phyloP scores from a whole-genome alignment of 345 rosid species.

The Corchorus olitorius region DNA sequence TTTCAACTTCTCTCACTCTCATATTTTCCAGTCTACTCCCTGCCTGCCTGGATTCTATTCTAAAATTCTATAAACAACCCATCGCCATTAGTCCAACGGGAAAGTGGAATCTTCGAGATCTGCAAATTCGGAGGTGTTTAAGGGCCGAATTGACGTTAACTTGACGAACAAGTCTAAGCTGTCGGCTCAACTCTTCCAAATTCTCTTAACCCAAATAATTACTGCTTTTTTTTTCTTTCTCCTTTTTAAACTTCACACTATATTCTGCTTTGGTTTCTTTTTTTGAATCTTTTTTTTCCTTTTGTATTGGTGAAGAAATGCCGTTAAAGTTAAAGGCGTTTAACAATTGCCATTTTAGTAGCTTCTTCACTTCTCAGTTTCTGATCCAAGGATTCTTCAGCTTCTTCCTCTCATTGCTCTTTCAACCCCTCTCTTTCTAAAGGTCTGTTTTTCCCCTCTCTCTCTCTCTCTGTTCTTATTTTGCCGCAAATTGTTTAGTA shows the following conservation, averaged over 20 bases:
- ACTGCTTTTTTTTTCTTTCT: no score
- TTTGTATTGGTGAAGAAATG: constrained; percentile 33
- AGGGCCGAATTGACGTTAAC: constrained; percentile 7
- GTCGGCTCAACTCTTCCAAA: not conserved
- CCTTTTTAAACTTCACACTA: no score
- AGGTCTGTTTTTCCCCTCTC: not conserved
- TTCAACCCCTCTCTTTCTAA: no score
- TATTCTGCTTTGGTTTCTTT: not conserved
- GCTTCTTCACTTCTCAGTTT: not conserved
- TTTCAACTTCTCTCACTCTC: no score
- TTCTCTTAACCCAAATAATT: not conserved
- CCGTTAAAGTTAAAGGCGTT: constrained; percentile 22
- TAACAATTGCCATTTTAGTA: not conserved
- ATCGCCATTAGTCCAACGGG: not conserved
- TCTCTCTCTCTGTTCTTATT: not conserved
- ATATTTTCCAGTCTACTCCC: not conserved
- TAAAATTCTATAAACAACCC: no score
- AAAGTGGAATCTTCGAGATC: constrained; percentile 15
- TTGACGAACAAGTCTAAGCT: constrained; percentile 10
- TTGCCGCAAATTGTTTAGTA: not conserved
- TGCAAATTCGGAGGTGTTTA: not conserved
- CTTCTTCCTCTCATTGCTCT: not conserved
- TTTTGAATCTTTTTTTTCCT: not conserved
- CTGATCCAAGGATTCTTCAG: not conserved
- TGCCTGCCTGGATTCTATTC: not conserved